A percentile compares a stretch with the other conserved stretches of the same genome.
phyloP scores from a whole-genome alignment of 139 green algal genomes.

The Tetraselmis striata region DNA sequence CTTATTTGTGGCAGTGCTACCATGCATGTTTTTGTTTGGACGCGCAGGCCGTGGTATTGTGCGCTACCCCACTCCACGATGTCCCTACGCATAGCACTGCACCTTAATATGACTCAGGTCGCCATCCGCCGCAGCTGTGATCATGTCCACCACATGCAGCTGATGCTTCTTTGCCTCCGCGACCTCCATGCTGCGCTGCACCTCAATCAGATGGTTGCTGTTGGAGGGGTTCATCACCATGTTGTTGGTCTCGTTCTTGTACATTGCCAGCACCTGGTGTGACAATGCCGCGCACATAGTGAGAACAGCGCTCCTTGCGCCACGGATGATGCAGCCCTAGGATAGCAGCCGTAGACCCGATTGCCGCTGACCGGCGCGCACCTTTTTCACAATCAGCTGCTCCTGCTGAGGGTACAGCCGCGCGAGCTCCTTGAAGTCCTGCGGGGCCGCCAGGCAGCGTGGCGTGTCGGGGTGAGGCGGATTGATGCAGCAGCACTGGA shows the following conservation, averaged over 20 bases:
- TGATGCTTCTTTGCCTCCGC: not conserved
- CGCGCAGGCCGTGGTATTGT: too few species aligned
- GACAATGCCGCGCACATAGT: not conserved
- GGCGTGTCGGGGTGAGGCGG: too few species aligned
- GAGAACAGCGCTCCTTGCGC: too few species aligned
- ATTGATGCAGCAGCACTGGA: too few species aligned
- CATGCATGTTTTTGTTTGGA: too few species aligned
- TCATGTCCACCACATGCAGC: not conserved
- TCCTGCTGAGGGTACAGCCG: not conserved
- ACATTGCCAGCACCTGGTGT: not conserved
- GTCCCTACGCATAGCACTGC: constrained; percentile 8
- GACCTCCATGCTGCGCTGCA: not conserved
- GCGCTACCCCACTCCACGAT: constrained; percentile 15
- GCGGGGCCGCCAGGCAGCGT: too few species aligned
- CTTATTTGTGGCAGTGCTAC: too few species aligned
- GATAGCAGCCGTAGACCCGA: constrained; percentile 1
- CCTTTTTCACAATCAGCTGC: not conserved
- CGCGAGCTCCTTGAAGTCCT: not conserved
- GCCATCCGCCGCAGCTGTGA: not conserved
- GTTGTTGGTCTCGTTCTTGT: not conserved
- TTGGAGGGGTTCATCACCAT: not conserved
- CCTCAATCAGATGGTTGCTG: not conserved
- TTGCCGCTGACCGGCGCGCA: constrained; percentile 5
- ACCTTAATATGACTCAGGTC: not conserved
- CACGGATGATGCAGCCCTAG: constrained; percentile 22